Base-by-base conservation (phyloP, 1,139 yeast genomes). In the Scheffersomyces lignicola region DNA sequence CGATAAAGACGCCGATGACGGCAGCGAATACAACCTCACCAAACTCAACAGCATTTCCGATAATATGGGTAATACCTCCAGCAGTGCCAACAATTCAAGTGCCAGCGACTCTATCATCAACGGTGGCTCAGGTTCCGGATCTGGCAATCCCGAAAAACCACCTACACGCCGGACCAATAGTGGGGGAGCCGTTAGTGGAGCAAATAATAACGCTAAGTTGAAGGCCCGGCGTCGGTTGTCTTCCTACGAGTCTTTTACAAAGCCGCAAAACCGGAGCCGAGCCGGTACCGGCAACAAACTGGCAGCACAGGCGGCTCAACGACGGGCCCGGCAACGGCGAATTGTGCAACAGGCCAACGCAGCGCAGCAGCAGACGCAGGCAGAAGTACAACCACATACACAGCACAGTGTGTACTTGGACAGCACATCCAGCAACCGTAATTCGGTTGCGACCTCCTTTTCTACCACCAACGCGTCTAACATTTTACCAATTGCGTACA, bases 401-500 rank as follows among this genome's bases (percentile, higher is more conserved):
- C 36, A 31, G 20, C 29, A 7, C 29, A 12, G 10, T 8, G 50
- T 60, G 7, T 62, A 60, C 38, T 37, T 49, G 35, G 60, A 59
- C 11, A 6, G 18, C 4, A 7, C 16, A 4, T 36, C 51, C 59
- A 11, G 35, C 42, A 51, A 51, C 33, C 53, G 57, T 38, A 54
- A 73, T 61, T 60, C 71, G 33, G 60, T 78, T 38, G 82, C 87
- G 5, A 76, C 84, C 14, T 73, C 87, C 4, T 72, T 79, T 18
- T 69, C 83, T 36, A 82, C 92, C 7, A 65, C 73, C 34, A 78
- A 84, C 45, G 95, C 94, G 4, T 84, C 95, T 7, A 89, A 90
- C 57, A 81, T 90, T 42, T 74, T 89, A 42, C 96, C 96, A n/a
- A 83, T 89, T 44, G 96, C 95, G 2, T 89, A 89, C 56, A 87